A percentile compares a stretch with the other conserved stretches of the same genome.
Conservation (phyloP, 2,329 filamentous ascomycete species). For the Ilyonectria destructans region DNA sequence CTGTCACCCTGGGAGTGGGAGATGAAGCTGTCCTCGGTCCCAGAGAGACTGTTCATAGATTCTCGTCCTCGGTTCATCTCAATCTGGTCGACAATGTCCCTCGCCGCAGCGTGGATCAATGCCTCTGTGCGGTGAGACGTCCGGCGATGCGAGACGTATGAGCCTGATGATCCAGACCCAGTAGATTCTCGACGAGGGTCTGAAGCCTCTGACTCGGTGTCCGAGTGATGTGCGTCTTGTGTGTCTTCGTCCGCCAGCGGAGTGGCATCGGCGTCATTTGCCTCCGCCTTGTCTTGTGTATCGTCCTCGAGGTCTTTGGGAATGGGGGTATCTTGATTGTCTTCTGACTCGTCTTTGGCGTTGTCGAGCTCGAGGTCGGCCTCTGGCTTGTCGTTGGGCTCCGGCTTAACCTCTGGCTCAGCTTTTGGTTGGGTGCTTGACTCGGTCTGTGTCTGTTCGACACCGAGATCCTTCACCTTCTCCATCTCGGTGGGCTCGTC, state of each 20-base stretch:
- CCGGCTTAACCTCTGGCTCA: conserved; percentile 32
- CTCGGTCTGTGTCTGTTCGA: conserved; percentile 25
- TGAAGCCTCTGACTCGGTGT: conserved; percentile 39
- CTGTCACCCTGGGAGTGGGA: conserved; percentile 9
- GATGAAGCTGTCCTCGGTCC: not conserved
- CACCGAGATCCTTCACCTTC: conserved; percentile 27
- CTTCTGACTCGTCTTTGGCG: conserved; percentile 17
- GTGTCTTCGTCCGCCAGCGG: not conserved
- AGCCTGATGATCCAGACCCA: conserved; percentile 42
- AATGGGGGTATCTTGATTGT: conserved; percentile 4
- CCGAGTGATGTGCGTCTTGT: conserved; percentile 32
- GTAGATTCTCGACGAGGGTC: conserved; percentile 43
- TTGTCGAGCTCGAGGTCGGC: conserved; percentile 30
- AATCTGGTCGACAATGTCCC: conserved; percentile 66
- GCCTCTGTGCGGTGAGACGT: conserved; percentile 65
- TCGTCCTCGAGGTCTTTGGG: conserved; percentile 14
- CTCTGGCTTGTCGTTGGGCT: conserved; percentile 31
- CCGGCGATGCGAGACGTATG: conserved; percentile 52
- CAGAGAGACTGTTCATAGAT: conserved; percentile 45
- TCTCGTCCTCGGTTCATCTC: conserved; percentile 51
- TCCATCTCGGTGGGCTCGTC: conserved; percentile 35
- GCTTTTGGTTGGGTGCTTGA: conserved; percentile 30
- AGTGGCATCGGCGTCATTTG: conserved; percentile 21
- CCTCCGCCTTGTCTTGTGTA: conserved; percentile 22
- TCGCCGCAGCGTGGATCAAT: conserved; percentile 68